phyloP scores from a whole-genome alignment of 1,139 yeast species.

The Yamadazyma taylorii region DNA sequence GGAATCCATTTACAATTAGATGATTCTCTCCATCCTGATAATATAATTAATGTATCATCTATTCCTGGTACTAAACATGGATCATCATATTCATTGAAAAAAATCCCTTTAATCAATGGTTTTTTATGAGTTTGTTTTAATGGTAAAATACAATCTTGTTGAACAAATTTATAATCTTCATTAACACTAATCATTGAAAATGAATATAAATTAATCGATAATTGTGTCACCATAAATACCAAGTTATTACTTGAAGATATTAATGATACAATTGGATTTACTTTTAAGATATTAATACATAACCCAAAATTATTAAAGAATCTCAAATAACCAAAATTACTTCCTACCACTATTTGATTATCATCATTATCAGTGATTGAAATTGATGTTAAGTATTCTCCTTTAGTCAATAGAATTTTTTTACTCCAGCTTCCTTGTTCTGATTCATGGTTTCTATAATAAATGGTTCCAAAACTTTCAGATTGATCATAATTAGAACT shows the following conservation, averaged over 20 bases:
- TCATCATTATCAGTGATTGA: constrained; percentile 31
- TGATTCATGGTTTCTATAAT: constrained; percentile 45
- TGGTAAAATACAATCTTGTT: constrained; percentile 43
- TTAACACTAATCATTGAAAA: constrained; percentile 39
- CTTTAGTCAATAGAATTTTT: constrained; percentile 33
- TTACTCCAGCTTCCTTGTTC: constrained; percentile 49
- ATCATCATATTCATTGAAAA: constrained; percentile 82
- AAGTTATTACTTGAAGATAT: constrained; percentile 34
- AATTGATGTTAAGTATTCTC: constrained; percentile 40
- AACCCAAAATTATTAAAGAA: constrained; percentile 43
- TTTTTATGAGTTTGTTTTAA: constrained; percentile 23
- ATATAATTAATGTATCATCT: constrained; percentile 67
- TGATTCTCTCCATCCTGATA: constrained; percentile 77
- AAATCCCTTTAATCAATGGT: constrained; percentile 62
- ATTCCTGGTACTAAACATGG: constrained; percentile 78
- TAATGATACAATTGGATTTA: constrained; percentile 39
- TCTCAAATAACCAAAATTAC: constrained; percentile 42
- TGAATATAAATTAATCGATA: constrained; percentile 28
- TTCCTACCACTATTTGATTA: constrained; percentile 41
- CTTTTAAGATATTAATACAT: constrained; percentile 39
- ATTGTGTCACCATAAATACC: constrained; percentile 36
- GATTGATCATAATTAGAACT: constrained; percentile 30
- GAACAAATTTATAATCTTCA: constrained; percentile 39
- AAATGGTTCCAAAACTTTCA: constrained; percentile 31
- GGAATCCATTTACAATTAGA: constrained; percentile 88